Evolutionary conservation across 163 green algal species (phyloP), one percentile per base, ranked within the genome.

Genomic region (Scenedesmus sp.): DNA sequence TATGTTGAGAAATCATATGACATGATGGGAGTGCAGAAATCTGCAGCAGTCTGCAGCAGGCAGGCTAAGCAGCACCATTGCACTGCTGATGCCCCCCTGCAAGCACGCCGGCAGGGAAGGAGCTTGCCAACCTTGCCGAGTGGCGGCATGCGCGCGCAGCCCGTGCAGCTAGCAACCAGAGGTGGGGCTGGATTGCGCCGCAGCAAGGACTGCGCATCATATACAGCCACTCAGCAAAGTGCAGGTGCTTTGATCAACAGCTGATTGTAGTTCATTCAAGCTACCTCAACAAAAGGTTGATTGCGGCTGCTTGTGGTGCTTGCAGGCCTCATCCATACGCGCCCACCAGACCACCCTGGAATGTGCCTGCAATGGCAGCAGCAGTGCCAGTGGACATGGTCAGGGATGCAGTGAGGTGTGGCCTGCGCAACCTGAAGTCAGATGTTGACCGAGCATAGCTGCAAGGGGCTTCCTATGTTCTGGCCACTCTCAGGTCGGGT

Each of bases 341-440:
- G 46, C 77, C 77, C 34, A 84, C 57, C 46, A 20, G 77, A 34
- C 77, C 34, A 8, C 77, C 77, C 34, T 57, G 34, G 34, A 84
- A 84, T 57, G 77, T 84, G 77, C 77, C 77, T n/a, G 77, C 77
- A 9, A 84, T 60, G 34, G 77, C 6, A 7, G 46, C 77, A 56
- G 77, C 77, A 23, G 77, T 84, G 77, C 77, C 77, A 2, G 34
- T 84, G 6, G 77, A 84, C 77, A 20, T 84, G 77, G 77, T 57
- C 34, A 56, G 77, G 77, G 77, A 84, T 57, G 77, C 77, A 3
- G 46, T 60, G 77, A 23, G 34, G 34, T 84, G 57, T 57, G 77
- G 77, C 46, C 77, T 57, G 34, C 34, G 77, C 77, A 34, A 79
- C 70, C 70, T 79, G 5, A 79, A 79, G 70, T 52, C 70, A 52